A percentile compares a stretch with the other conserved stretches of the same genome.
Conservation (phyloP, 495 filamentous ascomycete species). For the Penicillium psychrofluorescens region DNA sequence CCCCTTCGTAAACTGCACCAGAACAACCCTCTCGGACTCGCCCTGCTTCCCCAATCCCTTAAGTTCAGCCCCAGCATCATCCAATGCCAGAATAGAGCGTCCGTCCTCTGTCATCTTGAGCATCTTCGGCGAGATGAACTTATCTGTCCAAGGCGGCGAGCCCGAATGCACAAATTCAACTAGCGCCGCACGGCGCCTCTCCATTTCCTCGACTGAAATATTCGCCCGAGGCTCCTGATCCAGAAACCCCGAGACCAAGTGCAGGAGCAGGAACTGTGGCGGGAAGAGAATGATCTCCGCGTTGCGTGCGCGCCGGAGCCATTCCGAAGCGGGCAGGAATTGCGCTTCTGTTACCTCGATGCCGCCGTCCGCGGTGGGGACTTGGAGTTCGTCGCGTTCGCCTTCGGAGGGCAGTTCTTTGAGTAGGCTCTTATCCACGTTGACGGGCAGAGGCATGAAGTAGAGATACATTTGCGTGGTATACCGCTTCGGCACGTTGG, state of each 20-base stretch:
- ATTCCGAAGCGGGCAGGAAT: slow-evolving; percentile 63
- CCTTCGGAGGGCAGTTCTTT: slow-evolving; percentile 25
- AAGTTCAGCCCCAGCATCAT: slow-evolving; percentile 66
- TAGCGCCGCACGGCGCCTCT: slow-evolving; percentile 46
- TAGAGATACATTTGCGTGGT: slow-evolving; percentile 96
- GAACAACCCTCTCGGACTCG: slow-evolving; percentile 64
- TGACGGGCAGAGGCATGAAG: slow-evolving; percentile 64
- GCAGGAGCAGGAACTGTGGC: slow-evolving; percentile 77
- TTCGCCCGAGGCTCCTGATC: slow-evolving; percentile 27
- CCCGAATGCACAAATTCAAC: slow-evolving; percentile 48
- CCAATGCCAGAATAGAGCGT: slow-evolving; percentile 57
- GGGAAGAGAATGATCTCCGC: slow-evolving; percentile 81
- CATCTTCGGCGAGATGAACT: slow-evolving; percentile 64
- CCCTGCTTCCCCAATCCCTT: slow-evolving; percentile 54
- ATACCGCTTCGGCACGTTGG: slow-evolving; percentile 62
- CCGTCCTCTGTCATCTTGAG: slow-evolving; percentile 50
- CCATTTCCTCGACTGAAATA: slow-evolving; percentile 29
- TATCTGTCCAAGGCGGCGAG: slow-evolving; percentile 65
- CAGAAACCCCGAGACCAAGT: slow-evolving; percentile 57
- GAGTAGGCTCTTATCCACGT: slow-evolving; percentile 26
- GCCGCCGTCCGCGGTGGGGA: slow-evolving; percentile 75
- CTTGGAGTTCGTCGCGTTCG: slow-evolving; percentile 32
- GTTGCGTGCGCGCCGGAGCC: slow-evolving; percentile 53
- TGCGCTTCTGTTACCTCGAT: slow-evolving; percentile 74
- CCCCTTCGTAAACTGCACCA: slow-evolving; percentile 56